Evolutionary conservation across 1,284 basidiomycete species (phyloP).

Genomic region (Puccinia novopanici): DNA sequence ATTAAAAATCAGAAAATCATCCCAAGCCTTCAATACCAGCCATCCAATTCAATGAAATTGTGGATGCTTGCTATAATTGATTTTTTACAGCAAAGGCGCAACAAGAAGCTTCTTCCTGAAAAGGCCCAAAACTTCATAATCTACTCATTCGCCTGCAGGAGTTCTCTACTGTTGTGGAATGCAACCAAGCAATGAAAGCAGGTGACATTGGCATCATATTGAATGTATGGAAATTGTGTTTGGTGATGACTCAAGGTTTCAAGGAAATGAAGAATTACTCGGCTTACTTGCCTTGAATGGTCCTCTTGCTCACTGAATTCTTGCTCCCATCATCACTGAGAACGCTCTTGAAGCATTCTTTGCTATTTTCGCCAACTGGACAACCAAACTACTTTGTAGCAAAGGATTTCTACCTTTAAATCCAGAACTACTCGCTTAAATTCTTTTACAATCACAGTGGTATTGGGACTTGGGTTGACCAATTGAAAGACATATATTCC

Average conservation of each 20-base stretch:
- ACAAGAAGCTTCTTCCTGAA: too few relatives aligned
- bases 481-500: neutral
- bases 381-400: neutral
- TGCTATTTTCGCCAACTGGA: slow-evolving; percentile 21
- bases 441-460: neutral
- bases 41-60: too few relatives aligned
- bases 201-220: slow-evolving; percentile 1
- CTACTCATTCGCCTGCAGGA: neutral
- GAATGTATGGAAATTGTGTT: slow-evolving; percentile 11
- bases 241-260: neutral
- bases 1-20: too few relatives aligned
- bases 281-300: neutral
- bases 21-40: too few relatives aligned
- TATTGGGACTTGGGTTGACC: neutral
- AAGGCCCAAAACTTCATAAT: neutral
- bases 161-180: neutral
- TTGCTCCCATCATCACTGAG: neutral
- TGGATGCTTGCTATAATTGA: neutral
- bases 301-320: neutral
- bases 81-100: neutral
- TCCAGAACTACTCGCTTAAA: neutral
- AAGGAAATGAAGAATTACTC: slow-evolving; percentile 8
- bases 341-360: neutral
- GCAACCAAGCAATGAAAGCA: neutral
- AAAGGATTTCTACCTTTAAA: slow-evolving; percentile 32